phyloP scores from a whole-genome alignment of 2,329 filamentous ascomycete genomes.

The Xenoacremonium recifei region DNA sequence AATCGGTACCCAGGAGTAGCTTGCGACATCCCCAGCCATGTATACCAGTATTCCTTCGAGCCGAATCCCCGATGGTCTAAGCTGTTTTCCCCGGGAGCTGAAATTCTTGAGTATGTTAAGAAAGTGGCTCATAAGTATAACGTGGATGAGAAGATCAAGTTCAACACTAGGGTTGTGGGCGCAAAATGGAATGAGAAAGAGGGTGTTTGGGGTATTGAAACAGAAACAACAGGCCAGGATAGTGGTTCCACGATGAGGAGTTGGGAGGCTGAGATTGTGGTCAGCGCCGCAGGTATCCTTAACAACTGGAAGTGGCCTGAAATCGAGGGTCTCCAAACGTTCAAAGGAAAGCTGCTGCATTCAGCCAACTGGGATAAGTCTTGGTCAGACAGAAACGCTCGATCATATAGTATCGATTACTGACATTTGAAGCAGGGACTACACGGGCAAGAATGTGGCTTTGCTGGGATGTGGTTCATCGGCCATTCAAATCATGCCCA shows the following conservation, averaged over 20 bases:
- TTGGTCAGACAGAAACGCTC: not conserved
- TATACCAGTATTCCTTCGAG: not conserved
- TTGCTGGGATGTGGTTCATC: too few relatives aligned
- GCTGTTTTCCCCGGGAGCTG: not conserved
- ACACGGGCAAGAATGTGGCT: too few relatives aligned
- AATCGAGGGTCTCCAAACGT: not conserved
- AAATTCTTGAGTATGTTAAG: not conserved
- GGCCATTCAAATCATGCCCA: too few relatives aligned
- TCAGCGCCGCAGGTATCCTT: not conserved
- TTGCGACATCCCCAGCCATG: not conserved
- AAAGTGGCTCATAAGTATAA: not conserved
- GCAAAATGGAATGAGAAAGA: not conserved
- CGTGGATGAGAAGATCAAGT: not conserved
- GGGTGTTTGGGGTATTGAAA: not conserved
- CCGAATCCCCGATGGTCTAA: not conserved
- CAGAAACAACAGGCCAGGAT: not conserved
- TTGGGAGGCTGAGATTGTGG: not conserved
- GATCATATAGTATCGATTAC: not conserved
- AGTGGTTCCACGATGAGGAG: not conserved
- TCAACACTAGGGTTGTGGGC: not conserved
- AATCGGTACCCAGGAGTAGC: constrained; percentile 21
- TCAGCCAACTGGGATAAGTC: not conserved
- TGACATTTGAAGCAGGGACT: not conserved
- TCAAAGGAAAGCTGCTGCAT: not conserved
- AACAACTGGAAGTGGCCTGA: not conserved